phyloP scores from a whole-genome alignment of 345 rosid species.

The Melaleuca alternifolia region DNA sequence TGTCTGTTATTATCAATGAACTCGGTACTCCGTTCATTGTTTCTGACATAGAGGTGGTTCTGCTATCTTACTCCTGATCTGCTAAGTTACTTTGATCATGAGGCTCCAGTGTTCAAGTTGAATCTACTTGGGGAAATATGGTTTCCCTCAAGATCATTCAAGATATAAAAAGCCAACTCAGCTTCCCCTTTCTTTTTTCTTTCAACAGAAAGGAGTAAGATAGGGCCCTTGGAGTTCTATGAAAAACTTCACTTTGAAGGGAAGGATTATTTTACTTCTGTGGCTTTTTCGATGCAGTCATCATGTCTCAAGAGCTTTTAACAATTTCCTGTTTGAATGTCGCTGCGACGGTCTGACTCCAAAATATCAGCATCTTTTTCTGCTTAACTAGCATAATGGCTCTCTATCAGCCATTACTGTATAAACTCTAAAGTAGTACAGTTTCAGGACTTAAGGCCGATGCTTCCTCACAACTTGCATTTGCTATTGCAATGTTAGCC shows the following conservation, averaged over 20 bases:
- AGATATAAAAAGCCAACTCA: neutral
- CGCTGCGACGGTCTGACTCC: neutral
- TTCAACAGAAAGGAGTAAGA: neutral
- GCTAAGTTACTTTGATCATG: slow-evolving; percentile 14
- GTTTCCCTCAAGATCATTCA: neutral
- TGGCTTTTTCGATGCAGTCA: neutral
- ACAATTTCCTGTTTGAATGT: neutral
- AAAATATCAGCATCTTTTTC: neutral
- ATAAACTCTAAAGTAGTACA: neutral
- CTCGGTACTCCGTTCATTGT: neutral
- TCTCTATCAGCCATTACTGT: neutral
- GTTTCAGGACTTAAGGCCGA: neutral
- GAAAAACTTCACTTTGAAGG: neutral
- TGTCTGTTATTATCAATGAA: neutral
- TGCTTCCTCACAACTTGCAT: neutral
- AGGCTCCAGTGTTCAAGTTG: neutral
- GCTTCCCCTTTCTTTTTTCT: neutral
- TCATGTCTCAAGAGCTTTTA: neutral
- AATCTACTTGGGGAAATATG: neutral
- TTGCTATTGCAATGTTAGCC: neutral
- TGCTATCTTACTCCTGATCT: slow-evolving; percentile 10
- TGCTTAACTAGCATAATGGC: neutral
- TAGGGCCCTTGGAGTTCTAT: neutral
- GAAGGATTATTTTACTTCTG: neutral
- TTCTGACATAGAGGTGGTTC: neutral